A percentile compares a stretch with the other conserved stretches of the same genome.
Conservation (phyloP, 495 filamentous ascomycete genomes). For the Pyrenula massariospora region DNA sequence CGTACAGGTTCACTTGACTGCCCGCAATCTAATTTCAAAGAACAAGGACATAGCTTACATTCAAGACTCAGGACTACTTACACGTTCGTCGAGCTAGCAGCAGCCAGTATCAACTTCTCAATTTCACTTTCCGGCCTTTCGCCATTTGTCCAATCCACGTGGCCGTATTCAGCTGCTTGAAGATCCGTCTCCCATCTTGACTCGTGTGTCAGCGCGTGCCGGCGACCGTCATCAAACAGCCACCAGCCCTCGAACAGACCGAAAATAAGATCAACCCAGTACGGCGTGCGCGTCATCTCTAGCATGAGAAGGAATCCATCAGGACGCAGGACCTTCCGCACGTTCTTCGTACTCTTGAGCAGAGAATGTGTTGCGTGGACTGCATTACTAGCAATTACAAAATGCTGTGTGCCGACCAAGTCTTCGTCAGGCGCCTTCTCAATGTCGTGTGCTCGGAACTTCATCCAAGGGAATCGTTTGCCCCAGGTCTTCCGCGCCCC, state of each 20-base stretch:
- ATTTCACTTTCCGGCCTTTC: slow-evolving; percentile 24
- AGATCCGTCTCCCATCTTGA: slow-evolving; percentile 25
- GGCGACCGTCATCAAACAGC: slow-evolving; percentile 36
- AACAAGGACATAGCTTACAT: too few species aligned
- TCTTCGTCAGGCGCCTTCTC: slow-evolving; percentile 24
- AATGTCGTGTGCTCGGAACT: slow-evolving; percentile 32
- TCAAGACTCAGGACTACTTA: too few species aligned
- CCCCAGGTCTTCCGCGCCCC: slow-evolving; percentile 21
- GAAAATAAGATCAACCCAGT: slow-evolving; percentile 36
- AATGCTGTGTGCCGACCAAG: slow-evolving; percentile 25
- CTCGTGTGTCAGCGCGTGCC: slow-evolving; percentile 27
- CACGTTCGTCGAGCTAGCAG: too few species aligned
- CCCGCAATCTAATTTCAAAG: too few species aligned
- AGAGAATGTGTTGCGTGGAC: slow-evolving; percentile 37
- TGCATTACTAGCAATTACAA: slow-evolving; percentile 35
- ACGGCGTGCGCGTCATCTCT: slow-evolving; percentile 25
- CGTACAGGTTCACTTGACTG: too few species aligned
- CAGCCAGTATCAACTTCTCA: slow-evolving; percentile 32
- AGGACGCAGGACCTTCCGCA: slow-evolving; percentile 20
- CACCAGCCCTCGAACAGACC: slow-evolving; percentile 44
- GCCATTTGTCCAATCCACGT: slow-evolving; percentile 39
- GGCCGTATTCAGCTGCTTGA: slow-evolving; percentile 26
- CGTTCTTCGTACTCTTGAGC: slow-evolving; percentile 13
- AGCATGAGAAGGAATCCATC: slow-evolving; percentile 28
- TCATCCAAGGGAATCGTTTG: slow-evolving; percentile 31